Percentiles rank a stretch among this genome's conserved stretches.
Conservation (phyloP, 306 rosid species). For the Quercus ilex region DNA sequence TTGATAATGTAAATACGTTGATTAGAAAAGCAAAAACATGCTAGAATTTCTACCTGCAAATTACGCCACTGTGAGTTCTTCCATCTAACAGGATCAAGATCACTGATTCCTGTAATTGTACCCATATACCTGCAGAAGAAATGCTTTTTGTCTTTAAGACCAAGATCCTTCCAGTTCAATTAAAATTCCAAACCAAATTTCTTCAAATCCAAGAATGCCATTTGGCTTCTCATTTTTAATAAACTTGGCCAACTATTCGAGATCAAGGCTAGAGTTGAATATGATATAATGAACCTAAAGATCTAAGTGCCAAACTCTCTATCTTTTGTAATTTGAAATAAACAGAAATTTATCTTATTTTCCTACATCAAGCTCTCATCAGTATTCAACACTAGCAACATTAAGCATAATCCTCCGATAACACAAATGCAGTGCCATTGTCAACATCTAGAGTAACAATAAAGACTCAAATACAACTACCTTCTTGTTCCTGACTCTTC, state of each 20-base stretch:
- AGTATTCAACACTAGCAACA: background rate
- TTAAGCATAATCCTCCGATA: background rate
- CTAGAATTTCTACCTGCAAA: constrained; percentile 62
- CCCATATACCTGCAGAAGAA: constrained; percentile 86
- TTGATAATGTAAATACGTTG: background rate
- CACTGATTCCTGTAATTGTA: constrained; percentile 86
- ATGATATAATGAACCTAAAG: background rate
- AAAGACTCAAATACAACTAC: constrained; percentile 38
- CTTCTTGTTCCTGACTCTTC: constrained; percentile 99
- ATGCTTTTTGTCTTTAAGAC: background rate
- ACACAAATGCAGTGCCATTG: background rate
- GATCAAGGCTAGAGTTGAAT: background rate
- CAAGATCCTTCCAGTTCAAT: constrained; percentile 6
- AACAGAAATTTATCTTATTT: background rate
- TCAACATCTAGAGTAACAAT: background rate
- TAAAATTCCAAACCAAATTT: background rate
- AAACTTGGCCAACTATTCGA: background rate
- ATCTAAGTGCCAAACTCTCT: constrained; percentile 1
- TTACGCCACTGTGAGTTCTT: constrained; percentile 97
- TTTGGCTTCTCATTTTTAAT: background rate
- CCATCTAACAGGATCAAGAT: constrained; percentile 93
- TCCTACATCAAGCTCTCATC: constrained; percentile 5
- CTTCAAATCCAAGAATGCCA: background rate
- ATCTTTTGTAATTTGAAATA: constrained; percentile 10
- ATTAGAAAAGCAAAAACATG: constrained; percentile 1